These are phyloP conservation scores for Sphaerulina vaccinii DNA, from an alignment of 2,329 filamentous ascomycete species.

Conservation along the genomic window DNA sequence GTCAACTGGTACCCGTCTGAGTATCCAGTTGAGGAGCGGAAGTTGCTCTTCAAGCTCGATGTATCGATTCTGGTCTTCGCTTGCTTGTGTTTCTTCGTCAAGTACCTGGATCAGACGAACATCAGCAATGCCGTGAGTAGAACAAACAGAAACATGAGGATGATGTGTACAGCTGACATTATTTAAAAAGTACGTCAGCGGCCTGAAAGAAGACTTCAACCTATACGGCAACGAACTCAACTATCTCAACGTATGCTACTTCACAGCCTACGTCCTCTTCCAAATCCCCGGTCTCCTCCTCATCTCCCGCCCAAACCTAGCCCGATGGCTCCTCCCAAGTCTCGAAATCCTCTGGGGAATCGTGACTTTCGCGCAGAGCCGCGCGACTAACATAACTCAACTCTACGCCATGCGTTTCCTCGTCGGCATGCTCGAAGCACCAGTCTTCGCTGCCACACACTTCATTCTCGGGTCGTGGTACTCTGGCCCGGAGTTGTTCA, in stretches of 20 bases:
- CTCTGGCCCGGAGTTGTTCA: constrained; percentile 59
- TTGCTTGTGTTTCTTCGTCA: constrained; percentile 15
- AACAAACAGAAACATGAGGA: no score
- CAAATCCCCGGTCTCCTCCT: constrained; percentile 42
- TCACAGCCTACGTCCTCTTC: constrained; percentile 40
- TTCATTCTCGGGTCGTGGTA: constrained; percentile 64
- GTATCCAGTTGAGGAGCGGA: constrained; percentile 10
- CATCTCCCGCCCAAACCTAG: constrained; percentile 38
- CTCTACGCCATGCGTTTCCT: constrained; percentile 44
- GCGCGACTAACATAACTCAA: constrained; percentile 40
- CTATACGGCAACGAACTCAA: constrained; percentile 43
- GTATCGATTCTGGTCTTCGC: constrained; percentile 18
- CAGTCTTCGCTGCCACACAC: constrained; percentile 58
- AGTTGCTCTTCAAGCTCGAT: constrained; percentile 25
- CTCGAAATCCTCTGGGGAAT: constrained; percentile 45
- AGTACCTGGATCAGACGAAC: constrained; percentile 35
- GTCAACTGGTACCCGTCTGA: constrained; percentile 17
- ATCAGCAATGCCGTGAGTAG: constrained; percentile 40
- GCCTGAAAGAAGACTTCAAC: constrained; percentile 44
- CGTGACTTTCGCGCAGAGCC: constrained; percentile 42
- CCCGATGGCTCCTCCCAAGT: constrained; percentile 33
- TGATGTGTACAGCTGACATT: no score
- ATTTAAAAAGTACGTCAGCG: constrained; percentile 40
- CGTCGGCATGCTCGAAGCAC: constrained; percentile 55
- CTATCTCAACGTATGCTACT: constrained; percentile 38